A percentile compares a stretch with the other conserved stretches of the same genome.
These are phyloP conservation scores for Vigna unguiculata DNA, from an alignment of 306 rosid genomes.

Conservation along the genomic window DNA sequence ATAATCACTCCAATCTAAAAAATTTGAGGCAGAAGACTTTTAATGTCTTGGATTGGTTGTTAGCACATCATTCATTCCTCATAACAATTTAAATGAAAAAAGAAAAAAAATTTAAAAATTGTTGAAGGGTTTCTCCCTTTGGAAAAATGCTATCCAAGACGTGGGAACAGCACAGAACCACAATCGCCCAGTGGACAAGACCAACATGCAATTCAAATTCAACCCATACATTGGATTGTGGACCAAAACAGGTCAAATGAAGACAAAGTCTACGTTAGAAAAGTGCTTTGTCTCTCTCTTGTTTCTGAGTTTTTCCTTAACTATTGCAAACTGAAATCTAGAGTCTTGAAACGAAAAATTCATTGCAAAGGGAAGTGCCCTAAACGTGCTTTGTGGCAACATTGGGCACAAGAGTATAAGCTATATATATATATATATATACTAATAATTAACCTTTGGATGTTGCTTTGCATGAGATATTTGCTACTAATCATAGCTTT, in stretches of 20 bases:
- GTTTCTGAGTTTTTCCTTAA: not conserved
- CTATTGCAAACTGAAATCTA: not conserved
- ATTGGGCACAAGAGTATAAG: slow-evolving; percentile 35
- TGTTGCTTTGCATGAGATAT: slow-evolving; percentile 40
- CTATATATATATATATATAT: not conserved
- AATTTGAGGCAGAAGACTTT: not conserved
- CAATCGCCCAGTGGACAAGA: not conserved
- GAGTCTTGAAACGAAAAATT: slow-evolving; percentile 10
- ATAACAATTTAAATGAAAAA: not conserved
- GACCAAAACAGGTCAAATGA: not conserved
- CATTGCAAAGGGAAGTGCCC: slow-evolving; percentile 26
- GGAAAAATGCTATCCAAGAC: not conserved
- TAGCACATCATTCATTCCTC: not conserved
- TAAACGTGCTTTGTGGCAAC: slow-evolving; percentile 19
- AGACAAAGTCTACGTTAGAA: not conserved
- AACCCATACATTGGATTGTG: not conserved
- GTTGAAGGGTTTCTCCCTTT: not conserved
- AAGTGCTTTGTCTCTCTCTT: not conserved
- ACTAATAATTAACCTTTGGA: slow-evolving; percentile 34
- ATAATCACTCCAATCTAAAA: no score
- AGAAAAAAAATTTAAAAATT: not conserved
- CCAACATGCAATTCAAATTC: slow-evolving; percentile 11
- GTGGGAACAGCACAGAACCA: slow-evolving; percentile 20
- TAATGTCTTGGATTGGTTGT: not conserved
- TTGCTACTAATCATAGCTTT: slow-evolving; percentile 47